Evolutionary conservation across 257 asterid species (phyloP), one percentile per base, ranked within the genome.

Genomic region (Prunella vulgaris): DNA sequence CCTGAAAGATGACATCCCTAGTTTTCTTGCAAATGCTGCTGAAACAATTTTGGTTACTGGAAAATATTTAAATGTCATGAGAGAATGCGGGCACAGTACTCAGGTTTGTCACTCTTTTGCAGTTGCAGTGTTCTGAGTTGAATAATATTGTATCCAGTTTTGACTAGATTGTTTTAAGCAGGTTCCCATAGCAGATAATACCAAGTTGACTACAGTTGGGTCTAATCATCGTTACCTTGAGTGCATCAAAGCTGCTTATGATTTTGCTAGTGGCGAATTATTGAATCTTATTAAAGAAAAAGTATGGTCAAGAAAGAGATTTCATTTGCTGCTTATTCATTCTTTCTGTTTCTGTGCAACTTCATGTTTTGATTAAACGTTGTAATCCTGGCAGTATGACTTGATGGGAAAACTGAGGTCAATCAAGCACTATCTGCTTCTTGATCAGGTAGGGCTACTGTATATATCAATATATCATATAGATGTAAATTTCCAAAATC

Each of bases 381-480:
- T 81, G 61, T 69, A 37, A 74, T 73, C 35, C 74, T 80, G 80
- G 73, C 93, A 94, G 99, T 91, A 94, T 80, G 97, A 94, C 80
- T 87, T 94, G 60, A 87, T 89, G 99, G 96, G 96, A 58, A 91
- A 90, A 65, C 85, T 94, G 81, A 87, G 90, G 80, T 91, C 97
- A 59, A 94, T 94, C 80, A 94, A 94, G 82, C 99, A 87, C 84
- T 94, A 94, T 86, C 96, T 94, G 74, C 99, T 94, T 79, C 99
- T 94, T 79, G 99, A 94, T 83, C 99, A 94, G 97, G 99, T 93
- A 85, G 48, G 74, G n/a, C 71, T 48, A 60, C 10, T 56, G 49
- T 60, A 37, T 32, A 9, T 7, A 27, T 17, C 21, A 4, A 10
- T 52, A 65, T 56, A 30, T 68, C 53, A 12, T 20, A 21, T 64